Base-by-base conservation (phyloP, 2,329 filamentous ascomycete species). In the Ceratocystis cubensis region DNA sequence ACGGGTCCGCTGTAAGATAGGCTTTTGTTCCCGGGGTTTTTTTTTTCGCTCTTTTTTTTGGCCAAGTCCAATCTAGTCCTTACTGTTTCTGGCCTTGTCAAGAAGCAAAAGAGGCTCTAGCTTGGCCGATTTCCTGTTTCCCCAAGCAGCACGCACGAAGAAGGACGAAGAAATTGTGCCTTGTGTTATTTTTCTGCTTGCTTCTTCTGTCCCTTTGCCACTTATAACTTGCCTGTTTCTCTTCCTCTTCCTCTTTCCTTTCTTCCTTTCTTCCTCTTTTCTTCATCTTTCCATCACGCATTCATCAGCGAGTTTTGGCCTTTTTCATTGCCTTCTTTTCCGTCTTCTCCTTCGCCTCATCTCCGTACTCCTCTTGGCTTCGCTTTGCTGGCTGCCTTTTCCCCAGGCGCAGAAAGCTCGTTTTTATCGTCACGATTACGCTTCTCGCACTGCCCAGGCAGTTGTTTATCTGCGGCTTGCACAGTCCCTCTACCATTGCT, bases 361-460 rank as follows among this genome's bases (percentile, higher is more conserved):
- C 64, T 73, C 72, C 73, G 73, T 74, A 75, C 76, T 72, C 72
- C 73, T 74, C 73, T 73, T 74, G 74, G 74, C 75, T 73, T 10
- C 20, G 13, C 17, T 25, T 25, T 53, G 48, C 48, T 53, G 48
- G 72, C 69, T 71, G 72, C 71, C 70, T 65, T 65, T 67, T 67
- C 57, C 48, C 37, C 17, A 17, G 37, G 33, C 22, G 20, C 28
- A 65, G 48, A 53, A 25, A 53, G 48, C 48, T 53, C 3, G 4
- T 25, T 25, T 25, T 53, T 25, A 28, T 8, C 28, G 5, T 15
- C 22, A 59, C 25, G 5, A 59, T 59, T 59, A 5, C 17, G 8
- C 17, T 20, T 8, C 33, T 33, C 17, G 10, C 56, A 30, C 56
- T 30, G 20, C 17, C 28, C 2, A 59, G 56, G 28, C 45, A 41